phyloP scores from a whole-genome alignment of 2,329 filamentous ascomycete species.

The Metarhizium humberi region DNA sequence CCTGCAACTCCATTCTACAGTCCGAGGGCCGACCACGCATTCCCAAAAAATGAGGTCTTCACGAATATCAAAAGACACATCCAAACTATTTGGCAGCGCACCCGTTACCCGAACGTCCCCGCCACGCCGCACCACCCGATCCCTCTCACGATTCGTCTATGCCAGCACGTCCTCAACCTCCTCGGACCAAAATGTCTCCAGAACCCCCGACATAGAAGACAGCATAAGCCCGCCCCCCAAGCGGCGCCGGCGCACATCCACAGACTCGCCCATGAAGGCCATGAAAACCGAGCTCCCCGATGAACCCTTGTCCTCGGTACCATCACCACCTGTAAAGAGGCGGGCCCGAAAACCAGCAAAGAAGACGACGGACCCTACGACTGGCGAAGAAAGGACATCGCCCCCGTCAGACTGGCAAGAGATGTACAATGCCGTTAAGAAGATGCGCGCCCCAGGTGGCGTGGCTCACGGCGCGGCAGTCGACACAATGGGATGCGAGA shows the following conservation, averaged over 20 bases:
- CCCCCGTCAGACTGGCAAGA: constrained; percentile 76
- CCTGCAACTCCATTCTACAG: neutral
- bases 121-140: constrained; percentile 38
- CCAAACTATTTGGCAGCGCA: constrained; percentile 39
- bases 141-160: constrained; percentile 39
- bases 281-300: constrained; percentile 31
- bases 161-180: constrained; percentile 16
- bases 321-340: constrained; percentile 17
- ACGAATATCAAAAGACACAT: constrained; percentile 47
- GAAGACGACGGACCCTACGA: constrained; percentile 29
- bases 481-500: constrained; percentile 95
- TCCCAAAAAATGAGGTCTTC: constrained; percentile 42
- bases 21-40: neutral
- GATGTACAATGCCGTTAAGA: constrained; percentile 67
- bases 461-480: constrained; percentile 68
- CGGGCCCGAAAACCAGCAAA: constrained; percentile 38
- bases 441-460: constrained; percentile 57
- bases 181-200: constrained; percentile 7
- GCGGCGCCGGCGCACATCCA: constrained; percentile 18
- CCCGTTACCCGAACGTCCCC: constrained; percentile 16
- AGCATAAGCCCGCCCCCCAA: constrained; percentile 22
- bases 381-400: constrained; percentile 29
- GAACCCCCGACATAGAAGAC: constrained; percentile 49
- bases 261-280: constrained; percentile 10
- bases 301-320: constrained; percentile 14